phyloP scores from a whole-genome alignment of 306 rosid genomes.

The Albizia julibrissin region DNA sequence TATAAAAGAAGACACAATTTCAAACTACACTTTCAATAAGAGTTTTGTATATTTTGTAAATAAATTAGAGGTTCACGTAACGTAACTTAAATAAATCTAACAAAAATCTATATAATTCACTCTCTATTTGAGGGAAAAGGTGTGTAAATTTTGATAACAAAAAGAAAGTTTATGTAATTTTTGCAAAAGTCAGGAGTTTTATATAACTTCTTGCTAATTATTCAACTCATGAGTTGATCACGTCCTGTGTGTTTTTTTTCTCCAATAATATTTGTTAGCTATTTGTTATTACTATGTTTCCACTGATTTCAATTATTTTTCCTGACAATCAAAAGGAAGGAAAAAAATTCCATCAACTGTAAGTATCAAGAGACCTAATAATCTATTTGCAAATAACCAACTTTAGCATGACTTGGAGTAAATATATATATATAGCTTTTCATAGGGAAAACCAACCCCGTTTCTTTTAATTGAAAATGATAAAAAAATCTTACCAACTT shows the following conservation, averaged over 20 bases:
- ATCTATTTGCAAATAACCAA: background rate
- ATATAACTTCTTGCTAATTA: too few species aligned
- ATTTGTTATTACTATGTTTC: too few species aligned
- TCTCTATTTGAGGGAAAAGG: background rate
- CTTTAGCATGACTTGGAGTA: background rate
- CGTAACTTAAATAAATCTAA: background rate
- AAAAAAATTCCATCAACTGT: too few species aligned
- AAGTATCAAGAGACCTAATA: too few species aligned
- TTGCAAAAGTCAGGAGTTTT: background rate
- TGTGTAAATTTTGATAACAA: too few species aligned
- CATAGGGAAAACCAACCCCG: background rate
- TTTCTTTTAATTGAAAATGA: constrained; percentile 7
- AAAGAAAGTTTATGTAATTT: too few species aligned
- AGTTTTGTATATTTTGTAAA: background rate
- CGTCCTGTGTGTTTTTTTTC: too few species aligned
- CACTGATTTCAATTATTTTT: background rate
- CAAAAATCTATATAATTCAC: background rate
- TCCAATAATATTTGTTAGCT: too few species aligned
- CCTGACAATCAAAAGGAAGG: background rate
- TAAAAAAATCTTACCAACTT: constrained; percentile 36
- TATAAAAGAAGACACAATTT: too few species aligned
- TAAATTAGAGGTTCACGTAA: background rate
- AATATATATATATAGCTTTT: background rate
- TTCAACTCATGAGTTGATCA: background rate
- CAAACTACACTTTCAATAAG: background rate